Evolutionary conservation across 1,284 basidiomycete species (phyloP), one percentile per base, ranked within the genome.

Genomic region (Moesziomyces globuligerus): DNA sequence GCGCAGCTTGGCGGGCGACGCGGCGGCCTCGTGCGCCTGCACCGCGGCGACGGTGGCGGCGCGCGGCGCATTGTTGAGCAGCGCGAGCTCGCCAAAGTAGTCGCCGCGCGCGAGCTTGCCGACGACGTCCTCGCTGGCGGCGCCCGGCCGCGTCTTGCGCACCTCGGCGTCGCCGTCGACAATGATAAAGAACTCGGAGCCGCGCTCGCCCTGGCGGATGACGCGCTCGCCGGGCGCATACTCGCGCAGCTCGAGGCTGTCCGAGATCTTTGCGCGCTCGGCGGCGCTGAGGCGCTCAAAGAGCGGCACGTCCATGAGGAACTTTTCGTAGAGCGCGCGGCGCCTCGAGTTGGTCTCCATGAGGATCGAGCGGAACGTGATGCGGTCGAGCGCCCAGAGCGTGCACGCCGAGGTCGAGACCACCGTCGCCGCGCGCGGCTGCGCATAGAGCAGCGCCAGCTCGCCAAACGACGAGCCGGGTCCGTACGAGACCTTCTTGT

Each of bases 291-390:
- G 88, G 11, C 91, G 91, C 37, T 91, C 89, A 43, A 98, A 87
- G 50, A 98, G 87, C 7, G 91, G 89, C 8, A 98, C 95, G n/a
- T 91, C 91, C 28, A 90, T 89, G 56, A 98, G 86, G 87, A 98
- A 98, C 38, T 90, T 88, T 83, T 98, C 94, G 83, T 98, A 97
- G 90, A 97, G 93, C 73, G 91, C 91, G 49, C 95, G 87, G 70
- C 93, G 89, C 61, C 91, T 86, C 45, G 68, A 58, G 61, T 79
- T 80, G 43, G 76, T 72, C 49, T 79, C 75, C 59, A 79, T 78
- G 49, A 98, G 90, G 83, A 98, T 98, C n/a, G 93, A 95, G 38
- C 95, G 89, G 89, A 98, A 98, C 1, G 94, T 98, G 76, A 96
- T 93, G 51, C 95, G 90, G 85, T 98, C 95, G 59, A 98, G 86